phyloP scores from a whole-genome alignment of 202 grass and related monocot species.

The Schoenoplectus triqueter region DNA sequence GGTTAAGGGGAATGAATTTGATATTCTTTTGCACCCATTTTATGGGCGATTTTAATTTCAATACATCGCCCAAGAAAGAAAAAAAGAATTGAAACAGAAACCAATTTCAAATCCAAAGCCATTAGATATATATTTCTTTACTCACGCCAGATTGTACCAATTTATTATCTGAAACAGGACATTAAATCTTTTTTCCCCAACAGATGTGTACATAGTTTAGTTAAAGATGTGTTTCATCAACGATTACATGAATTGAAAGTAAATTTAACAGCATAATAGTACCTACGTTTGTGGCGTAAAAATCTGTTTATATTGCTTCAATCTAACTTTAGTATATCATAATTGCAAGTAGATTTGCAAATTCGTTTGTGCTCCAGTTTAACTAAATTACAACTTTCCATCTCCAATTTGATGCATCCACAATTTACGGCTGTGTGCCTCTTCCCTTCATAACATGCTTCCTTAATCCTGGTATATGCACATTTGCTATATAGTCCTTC shows the following conservation, averaged over 20 bases:
- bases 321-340: slow-evolving; percentile 21
- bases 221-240: slow-evolving; percentile 1
- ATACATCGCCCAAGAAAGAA: no score
- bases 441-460: not conserved
- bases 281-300: not conserved
- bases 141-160: slow-evolving; percentile 2
- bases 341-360: not conserved
- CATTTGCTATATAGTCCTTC: not conserved
- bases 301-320: slow-evolving; percentile 1
- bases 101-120: not conserved
- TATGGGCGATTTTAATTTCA: no score
- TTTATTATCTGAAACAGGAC: slow-evolving; percentile 6
- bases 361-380: not conserved
- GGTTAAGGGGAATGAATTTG: not conserved
- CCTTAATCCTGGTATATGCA: not conserved
- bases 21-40: no score
- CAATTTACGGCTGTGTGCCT: not conserved
- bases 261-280: not conserved
- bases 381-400: slow-evolving; percentile 10
- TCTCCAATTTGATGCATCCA: not conserved
- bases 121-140: slow-evolving; percentile 6
- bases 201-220: slow-evolving; percentile 21
- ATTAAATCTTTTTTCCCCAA: not conserved
- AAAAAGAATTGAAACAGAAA: no score
- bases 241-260: not conserved